Conservation (phyloP, 2,329 filamentous ascomycete species). For the Juglanconis juglandina region DNA sequence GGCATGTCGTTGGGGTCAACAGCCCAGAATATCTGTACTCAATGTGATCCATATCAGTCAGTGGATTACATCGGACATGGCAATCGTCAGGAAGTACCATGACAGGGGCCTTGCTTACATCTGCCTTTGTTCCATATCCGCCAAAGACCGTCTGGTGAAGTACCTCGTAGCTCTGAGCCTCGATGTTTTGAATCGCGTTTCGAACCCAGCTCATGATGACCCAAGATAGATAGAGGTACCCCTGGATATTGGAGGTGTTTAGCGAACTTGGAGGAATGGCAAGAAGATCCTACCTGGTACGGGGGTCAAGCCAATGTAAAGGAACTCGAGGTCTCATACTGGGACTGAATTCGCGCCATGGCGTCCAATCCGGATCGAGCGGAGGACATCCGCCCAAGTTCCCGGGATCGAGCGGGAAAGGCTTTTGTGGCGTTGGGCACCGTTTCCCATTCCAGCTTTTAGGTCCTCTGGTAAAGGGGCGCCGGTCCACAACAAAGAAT, state of each 20-base stretch:
- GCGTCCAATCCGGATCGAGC: background rate
- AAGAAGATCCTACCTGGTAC: background rate
- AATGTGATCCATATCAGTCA: too few relatives aligned
- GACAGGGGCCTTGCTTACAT: background rate
- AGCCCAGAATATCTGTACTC: constrained; percentile 7
- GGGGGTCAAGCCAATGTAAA: too few relatives aligned
- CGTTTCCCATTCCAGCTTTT: too few relatives aligned
- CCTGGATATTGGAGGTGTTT: too few relatives aligned
- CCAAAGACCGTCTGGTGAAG: constrained; percentile 5
- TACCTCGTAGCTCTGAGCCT: background rate
- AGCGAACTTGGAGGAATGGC: background rate
- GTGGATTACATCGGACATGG: too few relatives aligned
- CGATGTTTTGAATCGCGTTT: background rate
- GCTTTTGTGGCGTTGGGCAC: too few relatives aligned
- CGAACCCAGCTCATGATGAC: constrained; percentile 11
- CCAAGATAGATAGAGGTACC: too few relatives aligned
- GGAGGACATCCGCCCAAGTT: too few relatives aligned
- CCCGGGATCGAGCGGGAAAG: too few relatives aligned
- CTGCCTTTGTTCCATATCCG: background rate
- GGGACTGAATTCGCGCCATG: background rate
- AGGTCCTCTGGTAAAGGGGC: too few relatives aligned
- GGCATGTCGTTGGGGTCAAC: constrained; percentile 2
- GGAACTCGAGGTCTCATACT: background rate
- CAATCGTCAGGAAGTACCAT: background rate
- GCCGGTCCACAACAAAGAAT: too few relatives aligned